These are phyloP conservation scores for Selenicereus undatus DNA, from an alignment of 148 eudicot genomes.

Conservation along the genomic window DNA sequence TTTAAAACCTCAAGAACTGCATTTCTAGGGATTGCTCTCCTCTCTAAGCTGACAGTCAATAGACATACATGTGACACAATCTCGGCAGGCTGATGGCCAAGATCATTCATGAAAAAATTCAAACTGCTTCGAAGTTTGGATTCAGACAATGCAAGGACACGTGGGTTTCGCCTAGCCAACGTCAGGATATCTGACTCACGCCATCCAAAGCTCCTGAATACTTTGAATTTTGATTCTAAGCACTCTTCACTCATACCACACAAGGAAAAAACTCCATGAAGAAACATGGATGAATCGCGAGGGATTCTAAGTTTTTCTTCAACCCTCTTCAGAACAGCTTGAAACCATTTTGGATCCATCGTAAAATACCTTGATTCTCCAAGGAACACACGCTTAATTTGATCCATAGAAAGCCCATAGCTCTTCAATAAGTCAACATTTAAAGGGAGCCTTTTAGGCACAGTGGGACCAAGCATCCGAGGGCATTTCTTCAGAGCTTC, in stretches of 20 bases:
- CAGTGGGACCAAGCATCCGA: conserved; percentile 10
- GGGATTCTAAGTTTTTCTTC: conserved; percentile 28
- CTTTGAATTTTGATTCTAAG: conserved; percentile 14
- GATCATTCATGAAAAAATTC: conserved; percentile 36
- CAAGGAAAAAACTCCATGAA: conserved; percentile 18
- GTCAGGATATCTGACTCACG: conserved; percentile 23
- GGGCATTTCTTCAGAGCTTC: conserved; percentile 9
- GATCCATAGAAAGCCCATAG: conserved; percentile 22
- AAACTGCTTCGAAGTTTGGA: conserved; percentile 19
- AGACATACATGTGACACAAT: conserved; percentile 13
- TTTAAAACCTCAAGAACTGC: conserved; percentile 26
- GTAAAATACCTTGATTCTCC: conserved; percentile 9
- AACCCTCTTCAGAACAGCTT: conserved; percentile 13
- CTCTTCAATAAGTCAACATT: conserved; percentile 19
- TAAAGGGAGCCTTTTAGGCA: not conserved
- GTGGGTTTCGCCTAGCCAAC: conserved; percentile 18
- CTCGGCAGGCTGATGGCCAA: conserved; percentile 21
- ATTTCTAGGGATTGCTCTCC: conserved; percentile 32
- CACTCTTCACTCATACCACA: conserved; percentile 11
- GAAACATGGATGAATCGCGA: conserved; percentile 22
- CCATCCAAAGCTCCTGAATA: conserved; percentile 33
- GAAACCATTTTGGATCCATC: not conserved
- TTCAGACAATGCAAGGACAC: conserved; percentile 14
- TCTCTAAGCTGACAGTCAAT: conserved; percentile 31
- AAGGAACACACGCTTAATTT: conserved; percentile 10